phyloP scores from a whole-genome alignment of 163 green algal species.

The Coccomyxa subellipsoidea region DNA sequence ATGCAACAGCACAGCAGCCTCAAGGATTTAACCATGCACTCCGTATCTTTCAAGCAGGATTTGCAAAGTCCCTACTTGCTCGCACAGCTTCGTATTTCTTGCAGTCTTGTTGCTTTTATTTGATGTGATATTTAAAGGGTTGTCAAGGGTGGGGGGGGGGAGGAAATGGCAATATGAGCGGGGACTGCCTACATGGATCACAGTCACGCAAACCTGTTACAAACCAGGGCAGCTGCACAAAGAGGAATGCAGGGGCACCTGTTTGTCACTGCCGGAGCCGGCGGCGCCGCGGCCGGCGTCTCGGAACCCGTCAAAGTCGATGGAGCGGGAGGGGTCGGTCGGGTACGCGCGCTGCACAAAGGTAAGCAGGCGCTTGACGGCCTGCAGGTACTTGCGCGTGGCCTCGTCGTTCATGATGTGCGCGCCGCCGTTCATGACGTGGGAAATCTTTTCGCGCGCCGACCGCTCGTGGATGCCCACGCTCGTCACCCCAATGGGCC shows the following conservation, averaged over 20 bases:
- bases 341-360: slow-evolving; percentile 82
- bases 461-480: slow-evolving; percentile 97
- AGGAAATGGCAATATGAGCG: no score
- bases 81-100: not conserved
- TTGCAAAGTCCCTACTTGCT: not conserved
- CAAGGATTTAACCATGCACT: not conserved
- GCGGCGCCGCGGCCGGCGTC: slow-evolving; percentile 56
- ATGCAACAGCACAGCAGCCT: no score
- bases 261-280: slow-evolving; percentile 62
- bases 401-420: slow-evolving; percentile 99
- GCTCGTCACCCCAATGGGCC: slow-evolving; percentile 97
- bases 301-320: slow-evolving; percentile 78
- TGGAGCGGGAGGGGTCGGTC: slow-evolving; percentile 78
- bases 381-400: slow-evolving; percentile 89
- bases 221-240: not conserved
- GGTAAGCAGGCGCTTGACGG: slow-evolving; percentile 89
- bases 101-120: no score
- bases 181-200: no score
- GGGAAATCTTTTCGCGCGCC: slow-evolving; percentile 93
- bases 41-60: no score
- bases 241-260: slow-evolving; percentile 18
- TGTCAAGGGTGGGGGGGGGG: no score
- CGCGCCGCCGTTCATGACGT: slow-evolving; percentile 71
- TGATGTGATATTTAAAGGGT: no score
- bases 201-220: no score